Evolutionary conservation across 2,329 filamentous ascomycete genomes (phyloP).

Genomic region (Blastomyces parvus): DNA sequence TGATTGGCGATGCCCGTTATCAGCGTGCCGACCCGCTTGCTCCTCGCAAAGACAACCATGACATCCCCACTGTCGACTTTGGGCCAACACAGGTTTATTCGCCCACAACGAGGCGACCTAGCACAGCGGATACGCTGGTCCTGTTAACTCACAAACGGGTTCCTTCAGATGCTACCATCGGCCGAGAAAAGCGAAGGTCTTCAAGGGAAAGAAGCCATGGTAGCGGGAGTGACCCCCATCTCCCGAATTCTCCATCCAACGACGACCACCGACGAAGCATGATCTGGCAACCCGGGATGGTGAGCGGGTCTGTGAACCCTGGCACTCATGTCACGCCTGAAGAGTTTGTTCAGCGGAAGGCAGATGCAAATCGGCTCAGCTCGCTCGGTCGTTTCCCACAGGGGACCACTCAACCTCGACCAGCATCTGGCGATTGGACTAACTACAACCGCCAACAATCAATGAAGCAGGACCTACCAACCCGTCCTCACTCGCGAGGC

Average conservation of each 20-base stretch:
- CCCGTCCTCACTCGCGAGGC: conserved; percentile 52
- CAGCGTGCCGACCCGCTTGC: conserved; percentile 26
- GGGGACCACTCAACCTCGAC: conserved; percentile 35
- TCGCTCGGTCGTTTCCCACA: conserved; percentile 54
- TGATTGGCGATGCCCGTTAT: conserved; percentile 41
- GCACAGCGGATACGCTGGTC: conserved; percentile 45
- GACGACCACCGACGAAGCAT: conserved; percentile 55
- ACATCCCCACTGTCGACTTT: conserved; percentile 72
- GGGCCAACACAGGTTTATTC: conserved; percentile 69
- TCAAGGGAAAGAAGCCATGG: conserved; percentile 11
- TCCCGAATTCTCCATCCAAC: conserved; percentile 34
- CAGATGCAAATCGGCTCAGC: conserved; percentile 44
- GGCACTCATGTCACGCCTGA: conserved; percentile 60
- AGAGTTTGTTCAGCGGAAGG: conserved; percentile 73
- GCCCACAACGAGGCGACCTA: conserved; percentile 46
- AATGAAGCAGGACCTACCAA: conserved; percentile 35
- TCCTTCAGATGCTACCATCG: conserved; percentile 28
- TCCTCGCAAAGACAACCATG: conserved; percentile 31
- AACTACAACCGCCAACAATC: conserved; percentile 27
- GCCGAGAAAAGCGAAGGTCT: conserved; percentile 16
- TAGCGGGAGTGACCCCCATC: conserved; percentile 23
- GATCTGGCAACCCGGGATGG: conserved; percentile 67
- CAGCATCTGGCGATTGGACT: conserved; percentile 33
- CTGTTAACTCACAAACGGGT: conserved; percentile 26
- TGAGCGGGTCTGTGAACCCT: conserved; percentile 37